These are phyloP conservation scores for Multifurca ochricompacta DNA, from an alignment of 768 basidiomycete species.

Conservation along the genomic window DNA sequence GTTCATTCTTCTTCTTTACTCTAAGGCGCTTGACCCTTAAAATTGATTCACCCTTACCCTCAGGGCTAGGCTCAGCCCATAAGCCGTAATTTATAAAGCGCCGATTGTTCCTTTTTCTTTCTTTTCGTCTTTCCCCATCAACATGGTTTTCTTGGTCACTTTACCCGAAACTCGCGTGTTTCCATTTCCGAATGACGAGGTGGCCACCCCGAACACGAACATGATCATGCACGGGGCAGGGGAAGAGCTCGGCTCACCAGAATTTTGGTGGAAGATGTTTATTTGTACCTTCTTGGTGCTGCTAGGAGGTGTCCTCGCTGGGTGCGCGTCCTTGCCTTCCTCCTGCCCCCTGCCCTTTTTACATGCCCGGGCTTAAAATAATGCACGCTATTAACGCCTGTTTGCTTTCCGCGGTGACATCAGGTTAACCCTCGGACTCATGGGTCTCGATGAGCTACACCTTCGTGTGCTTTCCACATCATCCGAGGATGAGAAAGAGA, in stretches of 20 bases:
- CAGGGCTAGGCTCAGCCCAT: too few relatives aligned
- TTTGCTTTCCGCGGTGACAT: not conserved
- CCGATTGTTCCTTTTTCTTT: too few relatives aligned
- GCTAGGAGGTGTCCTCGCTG: constrained; percentile 86
- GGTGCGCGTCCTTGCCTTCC: too few relatives aligned
- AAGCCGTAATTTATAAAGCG: too few relatives aligned
- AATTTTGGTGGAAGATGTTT: constrained; percentile 68
- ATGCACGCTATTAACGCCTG: not conserved
- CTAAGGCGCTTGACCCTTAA: too few relatives aligned
- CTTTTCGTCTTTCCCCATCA: too few relatives aligned
- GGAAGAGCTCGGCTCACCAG: constrained; percentile 41
- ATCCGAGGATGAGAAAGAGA: constrained; percentile 65
- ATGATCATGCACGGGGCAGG: constrained; percentile 5
- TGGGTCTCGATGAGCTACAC: constrained; percentile 91
- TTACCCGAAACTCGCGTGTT: not conserved
- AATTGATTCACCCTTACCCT: too few relatives aligned
- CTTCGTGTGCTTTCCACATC: constrained; percentile 77
- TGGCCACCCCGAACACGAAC: not conserved
- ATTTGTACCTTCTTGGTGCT: constrained; percentile 67
- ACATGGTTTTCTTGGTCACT: constrained; percentile 6
- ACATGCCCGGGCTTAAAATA: too few relatives aligned
- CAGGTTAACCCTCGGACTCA: constrained; percentile 84
- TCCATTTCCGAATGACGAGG: not conserved
- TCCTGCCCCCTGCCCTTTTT: constrained; percentile 10
- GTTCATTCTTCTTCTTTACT: too few relatives aligned